Evolutionary conservation across 305 asterid genomes (phyloP).

Genomic region (Plantago rigida): DNA sequence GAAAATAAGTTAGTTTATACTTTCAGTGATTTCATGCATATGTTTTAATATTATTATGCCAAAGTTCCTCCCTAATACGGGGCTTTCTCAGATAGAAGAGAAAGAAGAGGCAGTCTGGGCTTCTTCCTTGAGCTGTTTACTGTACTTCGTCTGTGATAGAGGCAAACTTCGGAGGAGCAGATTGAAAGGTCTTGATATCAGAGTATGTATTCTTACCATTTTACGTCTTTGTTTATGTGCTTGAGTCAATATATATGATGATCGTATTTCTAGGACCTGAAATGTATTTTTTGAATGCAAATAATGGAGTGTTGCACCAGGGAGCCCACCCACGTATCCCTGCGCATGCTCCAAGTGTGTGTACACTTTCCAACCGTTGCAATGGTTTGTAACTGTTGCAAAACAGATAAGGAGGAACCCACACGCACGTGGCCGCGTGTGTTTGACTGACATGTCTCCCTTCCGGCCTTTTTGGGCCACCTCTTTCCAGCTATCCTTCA

Average conservation of each 20-base stretch:
- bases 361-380: too few relatives aligned
- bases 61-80: constrained; percentile 22
- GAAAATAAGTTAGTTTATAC: constrained; percentile 13
- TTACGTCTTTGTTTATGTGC: constrained; percentile 12
- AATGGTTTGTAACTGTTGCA: too few relatives aligned
- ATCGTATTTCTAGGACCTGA: too few relatives aligned
- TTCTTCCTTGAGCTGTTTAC: constrained; percentile 86
- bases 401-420: too few relatives aligned
- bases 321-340: too few relatives aligned
- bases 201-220: constrained; percentile 55
- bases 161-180: constrained; percentile 91
- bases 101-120: constrained; percentile 95
- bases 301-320: too few relatives aligned
- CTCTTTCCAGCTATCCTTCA: too few relatives aligned
- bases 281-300: too few relatives aligned
- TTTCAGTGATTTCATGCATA: constrained; percentile 5
- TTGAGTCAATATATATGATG: not conserved
- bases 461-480: too few relatives aligned
- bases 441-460: too few relatives aligned
- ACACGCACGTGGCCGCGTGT: too few relatives aligned
- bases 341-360: too few relatives aligned
- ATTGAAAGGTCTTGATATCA: constrained; percentile 84
- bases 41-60: constrained; percentile 14
- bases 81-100: constrained; percentile 63
- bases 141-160: constrained; percentile 86